These are phyloP conservation scores for Ophiostoma sp. DNA, from an alignment of 2,329 filamentous ascomycete genomes.

Conservation along the genomic window DNA sequence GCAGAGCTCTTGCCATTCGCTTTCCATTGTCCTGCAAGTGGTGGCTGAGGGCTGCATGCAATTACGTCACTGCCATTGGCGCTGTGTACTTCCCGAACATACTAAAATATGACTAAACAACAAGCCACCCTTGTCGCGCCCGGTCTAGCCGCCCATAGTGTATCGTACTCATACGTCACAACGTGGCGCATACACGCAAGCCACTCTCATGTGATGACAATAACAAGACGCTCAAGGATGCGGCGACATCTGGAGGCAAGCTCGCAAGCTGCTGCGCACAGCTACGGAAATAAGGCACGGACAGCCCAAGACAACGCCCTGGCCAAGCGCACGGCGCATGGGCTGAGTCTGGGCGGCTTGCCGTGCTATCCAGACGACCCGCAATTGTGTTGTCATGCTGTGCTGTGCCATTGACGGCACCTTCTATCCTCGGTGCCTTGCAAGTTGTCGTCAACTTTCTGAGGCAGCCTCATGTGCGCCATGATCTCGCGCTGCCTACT, in stretches of 20 bases:
- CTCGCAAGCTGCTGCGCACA: too few species aligned
- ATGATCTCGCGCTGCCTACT: background rate
- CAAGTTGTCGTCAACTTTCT: background rate
- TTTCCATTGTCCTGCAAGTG: background rate
- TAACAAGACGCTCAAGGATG: too few species aligned
- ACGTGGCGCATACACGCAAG: slow-evolving; percentile 3
- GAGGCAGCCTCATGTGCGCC: background rate
- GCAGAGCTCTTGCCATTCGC: too few species aligned
- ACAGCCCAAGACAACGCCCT: background rate
- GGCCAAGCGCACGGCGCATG: background rate
- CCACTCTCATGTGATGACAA: slow-evolving; percentile 6
- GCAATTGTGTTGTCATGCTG: background rate
- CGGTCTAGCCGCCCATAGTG: background rate
- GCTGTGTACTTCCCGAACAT: background rate
- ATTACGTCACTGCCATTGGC: slow-evolving; percentile 22
- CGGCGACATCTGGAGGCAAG: background rate
- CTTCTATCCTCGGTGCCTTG: background rate
- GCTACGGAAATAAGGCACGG: background rate
- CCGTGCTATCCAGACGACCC: background rate
- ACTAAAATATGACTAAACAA: background rate
- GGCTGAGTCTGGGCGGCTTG: slow-evolving; percentile 1
- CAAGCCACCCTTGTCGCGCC: background rate
- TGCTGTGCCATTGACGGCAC: background rate
- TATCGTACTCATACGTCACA: background rate
- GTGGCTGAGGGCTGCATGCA: slow-evolving; percentile 8